Percentiles rank a stretch among this genome's conserved stretches.
These are phyloP conservation scores for Fusarium lateritium DNA, from an alignment of 2,329 filamentous ascomycete species.

Conservation along the genomic window DNA sequence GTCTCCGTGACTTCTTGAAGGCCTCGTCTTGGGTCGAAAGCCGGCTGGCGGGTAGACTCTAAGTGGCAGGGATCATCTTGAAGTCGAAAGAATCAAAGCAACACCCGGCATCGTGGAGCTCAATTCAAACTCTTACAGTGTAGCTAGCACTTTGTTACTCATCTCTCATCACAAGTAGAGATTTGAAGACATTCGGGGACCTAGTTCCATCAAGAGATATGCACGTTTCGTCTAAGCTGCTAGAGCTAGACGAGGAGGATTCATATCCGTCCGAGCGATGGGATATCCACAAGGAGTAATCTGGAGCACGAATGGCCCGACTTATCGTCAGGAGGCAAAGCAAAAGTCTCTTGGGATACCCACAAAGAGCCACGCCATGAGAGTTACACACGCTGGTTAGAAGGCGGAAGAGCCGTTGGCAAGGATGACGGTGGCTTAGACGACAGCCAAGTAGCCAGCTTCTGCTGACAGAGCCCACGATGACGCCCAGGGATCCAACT, in stretches of 20 bases:
- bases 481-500: neutral
- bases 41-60: neutral
- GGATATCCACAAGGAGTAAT: neutral
- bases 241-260: constrained; percentile 3
- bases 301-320: constrained; percentile 1
- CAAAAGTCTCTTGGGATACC: constrained; percentile 1
- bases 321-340: neutral
- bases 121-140: constrained; percentile 21
- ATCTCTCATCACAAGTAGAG: neutral
- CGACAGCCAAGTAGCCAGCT: neutral
- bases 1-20: neutral
- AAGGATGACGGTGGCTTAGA: constrained; percentile 9
- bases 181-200: neutral
- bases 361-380: constrained; percentile 14
- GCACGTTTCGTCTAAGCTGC: constrained; percentile 35
- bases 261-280: neutral
- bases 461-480: neutral
- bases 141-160: constrained; percentile 10
- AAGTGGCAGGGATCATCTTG: constrained; percentile 5
- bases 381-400: constrained; percentile 2
- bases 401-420: constrained; percentile 6
- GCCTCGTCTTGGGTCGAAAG: neutral
- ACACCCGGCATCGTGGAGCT: neutral
- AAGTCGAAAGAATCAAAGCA: constrained; percentile 34
- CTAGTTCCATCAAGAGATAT: neutral